These are phyloP conservation scores for Glycyrrhiza uralensis DNA, from an alignment of 306 rosid species.

Conservation along the genomic window DNA sequence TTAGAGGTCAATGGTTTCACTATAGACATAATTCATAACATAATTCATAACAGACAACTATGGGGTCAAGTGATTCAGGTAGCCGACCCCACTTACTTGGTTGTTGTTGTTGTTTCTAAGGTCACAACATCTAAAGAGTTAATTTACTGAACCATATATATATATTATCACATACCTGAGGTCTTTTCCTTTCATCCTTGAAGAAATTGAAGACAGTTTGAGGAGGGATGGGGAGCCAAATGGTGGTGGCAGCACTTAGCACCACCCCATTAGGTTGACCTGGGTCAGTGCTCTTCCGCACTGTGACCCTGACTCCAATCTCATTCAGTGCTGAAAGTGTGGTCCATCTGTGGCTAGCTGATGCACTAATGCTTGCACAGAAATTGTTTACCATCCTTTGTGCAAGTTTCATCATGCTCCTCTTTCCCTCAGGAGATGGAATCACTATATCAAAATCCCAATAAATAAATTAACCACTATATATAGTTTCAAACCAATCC, in stretches of 20 bases:
- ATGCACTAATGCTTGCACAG: slow-evolving; percentile 77
- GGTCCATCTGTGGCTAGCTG: slow-evolving; percentile 78
- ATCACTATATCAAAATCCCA: slow-evolving; percentile 51
- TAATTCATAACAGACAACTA: too few species aligned
- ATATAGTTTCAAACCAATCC: neutral
- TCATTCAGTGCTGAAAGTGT: slow-evolving; percentile 74
- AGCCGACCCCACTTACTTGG: too few species aligned
- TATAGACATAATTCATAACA: too few species aligned
- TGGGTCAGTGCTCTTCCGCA: slow-evolving; percentile 73
- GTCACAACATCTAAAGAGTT: too few species aligned
- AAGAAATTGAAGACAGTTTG: slow-evolving; percentile 84
- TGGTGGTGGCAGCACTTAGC: slow-evolving; percentile 87
- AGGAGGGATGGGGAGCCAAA: slow-evolving; percentile 87
- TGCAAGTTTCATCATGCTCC: slow-evolving; percentile 97
- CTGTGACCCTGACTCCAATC: slow-evolving; percentile 74
- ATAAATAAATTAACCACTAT: neutral
- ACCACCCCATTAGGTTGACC: slow-evolving; percentile 90
- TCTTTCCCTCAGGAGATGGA: slow-evolving; percentile 80
- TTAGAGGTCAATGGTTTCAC: too few species aligned
- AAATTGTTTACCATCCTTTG: slow-evolving; percentile 87
- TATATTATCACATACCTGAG: slow-evolving; percentile 74
- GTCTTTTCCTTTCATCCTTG: slow-evolving; percentile 83
- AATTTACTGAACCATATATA: too few species aligned
- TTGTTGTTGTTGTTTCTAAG: too few species aligned
- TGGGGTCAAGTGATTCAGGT: too few species aligned